Evolutionary conservation across 2,329 filamentous ascomycete genomes (phyloP).

Genomic region (Stylonectria norvegica): DNA sequence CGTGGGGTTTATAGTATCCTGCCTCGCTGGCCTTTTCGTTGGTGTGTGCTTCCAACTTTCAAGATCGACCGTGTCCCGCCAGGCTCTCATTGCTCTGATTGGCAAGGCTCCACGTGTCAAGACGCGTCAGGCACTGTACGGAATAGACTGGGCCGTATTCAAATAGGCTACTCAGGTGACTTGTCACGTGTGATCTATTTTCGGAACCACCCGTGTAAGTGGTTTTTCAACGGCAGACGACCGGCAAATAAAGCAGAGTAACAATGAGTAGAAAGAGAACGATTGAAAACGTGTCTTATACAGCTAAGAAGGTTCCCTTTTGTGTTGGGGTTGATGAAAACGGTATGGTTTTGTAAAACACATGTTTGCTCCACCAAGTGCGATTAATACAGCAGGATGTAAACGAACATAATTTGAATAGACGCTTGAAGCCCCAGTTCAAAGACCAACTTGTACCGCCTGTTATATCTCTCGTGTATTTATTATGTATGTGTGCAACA

Average conservation of each 20-base stretch:
- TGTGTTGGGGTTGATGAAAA: constrained; percentile 1
- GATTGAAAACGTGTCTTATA: no score
- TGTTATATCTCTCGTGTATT: no score
- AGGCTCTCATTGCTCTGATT: constrained; percentile 25
- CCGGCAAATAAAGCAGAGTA: no score
- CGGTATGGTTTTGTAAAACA: no score
- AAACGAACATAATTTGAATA: no score
- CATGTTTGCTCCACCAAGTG: no score
- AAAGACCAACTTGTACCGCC: no score
- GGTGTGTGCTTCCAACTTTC: constrained; percentile 19
- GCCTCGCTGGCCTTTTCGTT: constrained; percentile 31
- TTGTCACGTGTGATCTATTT: constrained; percentile 3
- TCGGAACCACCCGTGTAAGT: constrained; percentile 2
- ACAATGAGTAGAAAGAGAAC: background rate
- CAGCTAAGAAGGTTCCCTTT: background rate
- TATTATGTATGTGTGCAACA: no score
- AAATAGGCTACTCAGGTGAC: constrained; percentile 23
- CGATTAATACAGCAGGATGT: no score
- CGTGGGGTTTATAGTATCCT: constrained; percentile 14
- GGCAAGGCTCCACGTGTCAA: constrained; percentile 17
- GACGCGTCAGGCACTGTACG: constrained; percentile 11
- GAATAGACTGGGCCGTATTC: constrained; percentile 19
- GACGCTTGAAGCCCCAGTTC: no score
- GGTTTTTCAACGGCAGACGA: no score
- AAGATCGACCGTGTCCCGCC: constrained; percentile 23